Percentiles rank a stretch among this genome's conserved stretches.
phyloP scores from a whole-genome alignment of 225 moss, liverwort and hornwort species.

The Physcomitrellopsis africana region DNA sequence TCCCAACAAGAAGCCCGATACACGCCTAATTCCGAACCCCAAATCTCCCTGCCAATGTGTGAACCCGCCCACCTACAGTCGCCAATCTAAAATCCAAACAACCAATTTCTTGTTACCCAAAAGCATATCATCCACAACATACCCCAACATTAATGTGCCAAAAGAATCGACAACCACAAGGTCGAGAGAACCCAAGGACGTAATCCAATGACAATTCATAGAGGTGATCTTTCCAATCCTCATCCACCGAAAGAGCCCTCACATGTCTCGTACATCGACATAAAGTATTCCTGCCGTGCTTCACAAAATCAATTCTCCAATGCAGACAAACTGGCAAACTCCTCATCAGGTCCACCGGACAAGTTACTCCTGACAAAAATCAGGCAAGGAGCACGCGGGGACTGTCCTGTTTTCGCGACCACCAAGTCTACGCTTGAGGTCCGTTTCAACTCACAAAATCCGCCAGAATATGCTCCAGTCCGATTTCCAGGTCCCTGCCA shows the following conservation, averaged over 20 bases:
- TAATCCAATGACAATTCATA: not conserved
- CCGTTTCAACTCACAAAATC: not conserved
- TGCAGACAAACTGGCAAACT: constrained; percentile 15
- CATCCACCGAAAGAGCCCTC: not conserved
- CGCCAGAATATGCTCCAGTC: constrained; percentile 13
- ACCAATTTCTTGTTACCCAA: not conserved
- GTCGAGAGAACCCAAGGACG: not conserved
- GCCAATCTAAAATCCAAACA: not conserved
- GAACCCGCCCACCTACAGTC: not conserved
- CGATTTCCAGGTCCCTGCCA: not conserved
- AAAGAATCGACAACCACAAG: not conserved
- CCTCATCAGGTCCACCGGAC: constrained; percentile 6
- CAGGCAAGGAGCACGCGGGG: constrained; percentile 12
- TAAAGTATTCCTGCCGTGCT: not conserved
- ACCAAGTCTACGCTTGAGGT: constrained; percentile 5
- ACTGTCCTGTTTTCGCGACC: not conserved
- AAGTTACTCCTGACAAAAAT: not conserved
- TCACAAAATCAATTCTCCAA: not conserved
- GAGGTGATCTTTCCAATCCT: not conserved
- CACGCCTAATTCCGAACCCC: not conserved
- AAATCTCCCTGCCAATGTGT: not conserved
- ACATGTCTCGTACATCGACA: not conserved
- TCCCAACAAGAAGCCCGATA: constrained; percentile 3
- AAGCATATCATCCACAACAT: not conserved
- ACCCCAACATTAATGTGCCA: not conserved